Percentiles rank a stretch among this genome's conserved stretches.
Evolutionary conservation across 805 yeast species (phyloP).

Genomic region (Yamadazyma sp.): DNA sequence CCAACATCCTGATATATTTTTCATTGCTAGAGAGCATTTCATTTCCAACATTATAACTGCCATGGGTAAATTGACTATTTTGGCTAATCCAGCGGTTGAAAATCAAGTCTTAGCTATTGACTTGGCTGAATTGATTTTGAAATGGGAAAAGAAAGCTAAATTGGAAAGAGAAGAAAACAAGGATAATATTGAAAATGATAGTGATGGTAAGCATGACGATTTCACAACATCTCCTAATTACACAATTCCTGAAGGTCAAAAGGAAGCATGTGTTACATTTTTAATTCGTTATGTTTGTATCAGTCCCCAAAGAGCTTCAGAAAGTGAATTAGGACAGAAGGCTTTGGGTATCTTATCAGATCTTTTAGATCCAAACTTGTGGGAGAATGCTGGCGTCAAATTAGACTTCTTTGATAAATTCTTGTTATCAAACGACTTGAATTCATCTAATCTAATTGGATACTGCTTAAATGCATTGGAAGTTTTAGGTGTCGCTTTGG

Average conservation of each 20-base stretch:
- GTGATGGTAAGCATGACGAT: conserved; percentile 20
- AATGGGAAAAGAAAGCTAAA: conserved; percentile 72
- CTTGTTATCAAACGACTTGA: conserved; percentile 72
- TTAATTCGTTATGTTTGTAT: conserved; percentile 85
- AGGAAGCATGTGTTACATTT: conserved; percentile 89
- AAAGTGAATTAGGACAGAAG: conserved; percentile 74
- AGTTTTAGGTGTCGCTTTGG: conserved; percentile 78
- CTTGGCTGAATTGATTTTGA: conserved; percentile 76
- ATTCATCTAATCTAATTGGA: conserved; percentile 64
- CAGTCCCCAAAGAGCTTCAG: conserved; percentile 79
- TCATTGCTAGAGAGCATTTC: conserved; percentile 82
- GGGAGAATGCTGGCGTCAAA: conserved; percentile 90
- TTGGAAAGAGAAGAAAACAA: conserved; percentile 1
- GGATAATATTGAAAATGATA: conserved; percentile 1
- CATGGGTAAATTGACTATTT: conserved; percentile 82
- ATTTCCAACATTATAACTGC: conserved; percentile 86
- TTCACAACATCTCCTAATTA: conserved; percentile 50
- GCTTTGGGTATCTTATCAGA: conserved; percentile 77
- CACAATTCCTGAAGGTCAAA: conserved; percentile 67
- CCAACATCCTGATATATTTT: conserved; percentile 80
- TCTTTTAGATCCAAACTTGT: conserved; percentile 65
- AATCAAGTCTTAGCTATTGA: conserved; percentile 86
- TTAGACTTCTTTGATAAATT: conserved; percentile 86
- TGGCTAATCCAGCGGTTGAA: conserved; percentile 74
- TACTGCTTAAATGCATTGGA: conserved; percentile 88